Conservation (phyloP, 352 stramenopile genomes). For the Phytophthora pini region DNA sequence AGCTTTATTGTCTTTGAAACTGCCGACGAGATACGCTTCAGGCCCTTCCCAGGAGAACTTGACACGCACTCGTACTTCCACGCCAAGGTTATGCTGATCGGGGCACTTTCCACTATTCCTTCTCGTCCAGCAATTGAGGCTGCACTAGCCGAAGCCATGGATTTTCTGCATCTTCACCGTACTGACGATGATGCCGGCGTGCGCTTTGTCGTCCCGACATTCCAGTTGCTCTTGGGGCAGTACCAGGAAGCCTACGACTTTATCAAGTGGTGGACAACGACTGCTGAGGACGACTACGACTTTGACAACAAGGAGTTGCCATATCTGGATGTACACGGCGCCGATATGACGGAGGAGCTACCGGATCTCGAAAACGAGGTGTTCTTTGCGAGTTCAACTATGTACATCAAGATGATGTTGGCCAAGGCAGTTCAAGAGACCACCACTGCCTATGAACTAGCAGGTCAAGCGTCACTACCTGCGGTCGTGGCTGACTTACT, state of each 20-base stretch:
- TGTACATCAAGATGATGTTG: neutral
- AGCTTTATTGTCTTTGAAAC: too few relatives aligned
- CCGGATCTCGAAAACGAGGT: neutral
- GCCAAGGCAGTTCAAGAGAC: neutral
- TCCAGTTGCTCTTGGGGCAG: neutral
- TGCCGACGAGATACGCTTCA: too few relatives aligned
- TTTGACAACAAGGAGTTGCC: neutral
- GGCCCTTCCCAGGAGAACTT: neutral
- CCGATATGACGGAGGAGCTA: neutral
- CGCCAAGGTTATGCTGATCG: neutral
- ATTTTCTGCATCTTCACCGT: neutral
- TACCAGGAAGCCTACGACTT: neutral
- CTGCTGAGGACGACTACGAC: neutral
- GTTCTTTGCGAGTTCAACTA: neutral
- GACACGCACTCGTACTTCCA: neutral
- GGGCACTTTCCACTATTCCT: neutral
- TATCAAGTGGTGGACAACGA: neutral
- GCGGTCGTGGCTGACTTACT: neutral
- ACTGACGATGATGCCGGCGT: neutral
- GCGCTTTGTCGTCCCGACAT: neutral
- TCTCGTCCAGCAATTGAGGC: neutral
- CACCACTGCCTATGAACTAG: neutral
- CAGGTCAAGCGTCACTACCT: neutral
- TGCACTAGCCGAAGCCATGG: neutral
- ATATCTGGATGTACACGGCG: neutral